phyloP scores from a whole-genome alignment of 177 flowering plant genomes.

The Vitis hybrid region DNA sequence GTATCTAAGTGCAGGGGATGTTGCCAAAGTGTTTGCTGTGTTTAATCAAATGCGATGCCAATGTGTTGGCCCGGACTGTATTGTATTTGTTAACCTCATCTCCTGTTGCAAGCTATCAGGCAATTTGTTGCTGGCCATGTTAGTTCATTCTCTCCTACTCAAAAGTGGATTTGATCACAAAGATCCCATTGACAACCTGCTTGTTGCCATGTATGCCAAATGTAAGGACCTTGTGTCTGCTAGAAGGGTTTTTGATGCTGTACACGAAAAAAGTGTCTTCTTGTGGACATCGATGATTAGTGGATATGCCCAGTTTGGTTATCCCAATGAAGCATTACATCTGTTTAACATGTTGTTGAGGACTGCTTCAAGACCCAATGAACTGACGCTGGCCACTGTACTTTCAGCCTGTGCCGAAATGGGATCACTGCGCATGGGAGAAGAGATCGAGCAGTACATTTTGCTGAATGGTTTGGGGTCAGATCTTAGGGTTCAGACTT shows the following conservation, averaged over 20 bases:
- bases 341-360: conserved; percentile 22
- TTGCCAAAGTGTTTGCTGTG: conserved; percentile 20
- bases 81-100: conserved; percentile 24
- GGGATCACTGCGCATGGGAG: conserved; percentile 32
- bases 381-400: conserved; percentile 27
- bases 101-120: conserved; percentile 19
- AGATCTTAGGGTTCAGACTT: conserved; percentile 30
- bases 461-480: conserved; percentile 19
- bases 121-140: conserved; percentile 19
- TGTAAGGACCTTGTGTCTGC: conserved; percentile 31
- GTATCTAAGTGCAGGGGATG: conserved; percentile 19
- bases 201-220: conserved; percentile 33
- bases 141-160: conserved; percentile 30
- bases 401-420: conserved; percentile 45
- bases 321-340: conserved; percentile 28
- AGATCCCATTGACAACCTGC: conserved; percentile 24
- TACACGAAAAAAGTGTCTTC: conserved; percentile 21
- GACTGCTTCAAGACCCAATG: conserved; percentile 25
- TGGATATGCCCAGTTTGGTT: conserved; percentile 34
- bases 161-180: conserved; percentile 29
- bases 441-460: conserved; percentile 29
- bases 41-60: conserved; percentile 27
- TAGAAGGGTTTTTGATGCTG: conserved; percentile 23
- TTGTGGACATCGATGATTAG: conserved; percentile 46
- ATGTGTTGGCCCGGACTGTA: conserved; percentile 16